A percentile compares a stretch with the other conserved stretches of the same genome.
Evolutionary conservation across 2,329 filamentous ascomycete genomes (phyloP).

Genomic region (Pestalotiopsis sp.): DNA sequence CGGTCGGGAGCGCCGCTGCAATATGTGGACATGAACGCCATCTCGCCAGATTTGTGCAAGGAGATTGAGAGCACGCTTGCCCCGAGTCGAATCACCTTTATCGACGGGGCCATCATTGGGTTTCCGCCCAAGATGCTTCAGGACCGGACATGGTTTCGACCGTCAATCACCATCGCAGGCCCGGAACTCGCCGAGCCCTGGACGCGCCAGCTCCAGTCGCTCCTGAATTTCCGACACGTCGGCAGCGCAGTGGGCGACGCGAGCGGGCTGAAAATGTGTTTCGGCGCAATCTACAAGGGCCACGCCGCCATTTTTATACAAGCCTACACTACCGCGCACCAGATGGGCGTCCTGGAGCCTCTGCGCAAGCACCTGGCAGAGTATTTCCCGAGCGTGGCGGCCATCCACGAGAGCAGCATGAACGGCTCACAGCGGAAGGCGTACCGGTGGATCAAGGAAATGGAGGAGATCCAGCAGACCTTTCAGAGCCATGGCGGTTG

Average conservation of each 20-base stretch:
- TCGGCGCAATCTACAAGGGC: neutral
- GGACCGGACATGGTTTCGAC: neutral
- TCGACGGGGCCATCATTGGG: neutral
- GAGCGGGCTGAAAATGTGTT: neutral
- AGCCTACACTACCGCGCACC: neutral
- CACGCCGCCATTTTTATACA: neutral
- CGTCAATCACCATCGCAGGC: neutral
- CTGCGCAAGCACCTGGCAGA: neutral
- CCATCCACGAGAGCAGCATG: neutral
- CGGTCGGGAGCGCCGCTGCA: neutral
- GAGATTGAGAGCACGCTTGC: neutral
- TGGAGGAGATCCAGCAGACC: neutral
- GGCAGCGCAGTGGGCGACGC: neutral
- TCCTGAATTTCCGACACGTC: neutral
- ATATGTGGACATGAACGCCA: slow-evolving; percentile 2
- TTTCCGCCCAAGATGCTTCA: neutral
- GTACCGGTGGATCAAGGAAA: slow-evolving; percentile 2
- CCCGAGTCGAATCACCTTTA: neutral
- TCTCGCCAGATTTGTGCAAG: neutral
- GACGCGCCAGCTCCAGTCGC: neutral
- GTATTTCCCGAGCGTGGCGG: neutral
- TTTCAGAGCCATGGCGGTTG: neutral
- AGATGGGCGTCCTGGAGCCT: neutral
- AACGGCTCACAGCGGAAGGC: slow-evolving; percentile 1
- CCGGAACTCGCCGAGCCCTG: neutral